Percentiles rank a stretch among this genome's conserved stretches.
These are phyloP conservation scores for Scheffersomyces parashehatae DNA, from an alignment of 1,139 yeast species.

Conservation along the genomic window DNA sequence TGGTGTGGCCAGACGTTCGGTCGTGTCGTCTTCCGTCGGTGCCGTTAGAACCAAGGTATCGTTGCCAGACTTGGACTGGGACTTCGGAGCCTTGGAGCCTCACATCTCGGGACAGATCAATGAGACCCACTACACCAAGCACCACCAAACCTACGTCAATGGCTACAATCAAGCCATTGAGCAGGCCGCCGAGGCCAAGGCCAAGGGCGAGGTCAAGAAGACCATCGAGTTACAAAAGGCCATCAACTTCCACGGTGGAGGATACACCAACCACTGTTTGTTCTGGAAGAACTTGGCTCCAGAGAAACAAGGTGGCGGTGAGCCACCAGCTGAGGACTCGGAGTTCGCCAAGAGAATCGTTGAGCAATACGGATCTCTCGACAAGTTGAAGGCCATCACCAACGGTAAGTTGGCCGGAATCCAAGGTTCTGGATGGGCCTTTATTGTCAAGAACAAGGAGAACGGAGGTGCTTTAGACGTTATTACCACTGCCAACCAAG, in stretches of 20 bases:
- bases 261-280: conserved; percentile 81
- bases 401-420: conserved; percentile 85
- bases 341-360: conserved; percentile 63
- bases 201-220: conserved; percentile 63
- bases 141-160: conserved; percentile 91
- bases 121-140: conserved; percentile 88
- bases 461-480: conserved; percentile 78
- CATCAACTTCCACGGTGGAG: conserved; percentile 95
- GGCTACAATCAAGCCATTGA: conserved; percentile 85
- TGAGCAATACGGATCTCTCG: conserved; percentile 75
- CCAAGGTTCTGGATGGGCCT: conserved; percentile 99
- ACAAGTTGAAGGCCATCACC: conserved; percentile 65
- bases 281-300: conserved; percentile 96
- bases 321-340: conserved; percentile 61
- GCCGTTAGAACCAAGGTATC: conserved; percentile 64
- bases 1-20: too few species aligned
- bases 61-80: conserved; percentile 86
- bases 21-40: conserved; percentile 14
- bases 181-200: conserved; percentile 71
- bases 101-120: conserved; percentile 86
- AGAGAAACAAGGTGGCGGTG: conserved; percentile 79
- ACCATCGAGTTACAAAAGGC: conserved; percentile 73
- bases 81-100: conserved; percentile 88
- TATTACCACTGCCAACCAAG: conserved; percentile 88
- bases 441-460: conserved; percentile 83